These are phyloP conservation scores for Pistacia integerrima DNA, from an alignment of 345 rosid species.

Conservation along the genomic window DNA sequence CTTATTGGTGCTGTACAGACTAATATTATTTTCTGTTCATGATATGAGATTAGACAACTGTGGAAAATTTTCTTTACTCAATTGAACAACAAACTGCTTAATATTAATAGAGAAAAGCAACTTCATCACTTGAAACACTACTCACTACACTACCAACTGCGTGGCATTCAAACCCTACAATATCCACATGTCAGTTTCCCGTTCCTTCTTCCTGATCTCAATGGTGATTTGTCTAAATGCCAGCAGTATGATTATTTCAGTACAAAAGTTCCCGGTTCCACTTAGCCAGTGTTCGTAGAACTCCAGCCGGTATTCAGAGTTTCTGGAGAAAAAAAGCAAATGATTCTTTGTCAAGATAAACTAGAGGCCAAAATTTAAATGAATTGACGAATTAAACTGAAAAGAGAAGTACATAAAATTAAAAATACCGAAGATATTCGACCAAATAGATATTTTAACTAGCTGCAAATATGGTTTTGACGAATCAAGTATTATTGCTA, in stretches of 20 bases:
- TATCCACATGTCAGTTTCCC: neutral
- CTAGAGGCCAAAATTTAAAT: neutral
- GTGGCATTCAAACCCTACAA: neutral
- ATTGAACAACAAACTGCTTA: neutral
- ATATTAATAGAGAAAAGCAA: neutral
- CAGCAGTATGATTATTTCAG: neutral
- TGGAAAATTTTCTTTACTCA: neutral
- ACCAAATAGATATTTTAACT: neutral
- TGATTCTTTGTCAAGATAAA: neutral
- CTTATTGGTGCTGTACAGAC: neutral
- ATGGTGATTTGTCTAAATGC: neutral
- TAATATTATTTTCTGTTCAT: neutral
- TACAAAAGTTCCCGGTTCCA: neutral
- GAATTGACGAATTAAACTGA: neutral
- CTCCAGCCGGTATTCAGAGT: neutral
- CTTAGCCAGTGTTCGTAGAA: neutral
- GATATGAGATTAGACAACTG: neutral
- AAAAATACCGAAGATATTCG: neutral
- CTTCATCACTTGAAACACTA: neutral
- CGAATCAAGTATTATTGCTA: neutral
- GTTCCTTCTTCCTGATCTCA: neutral
- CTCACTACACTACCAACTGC: neutral
- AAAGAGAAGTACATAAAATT: neutral
- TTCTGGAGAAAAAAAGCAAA: neutral
- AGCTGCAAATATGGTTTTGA: neutral